Percentiles rank a stretch among this genome's conserved stretches.
phyloP scores from a whole-genome alignment of 2,329 filamentous ascomycete species.

The Pseudocercospora musae region DNA sequence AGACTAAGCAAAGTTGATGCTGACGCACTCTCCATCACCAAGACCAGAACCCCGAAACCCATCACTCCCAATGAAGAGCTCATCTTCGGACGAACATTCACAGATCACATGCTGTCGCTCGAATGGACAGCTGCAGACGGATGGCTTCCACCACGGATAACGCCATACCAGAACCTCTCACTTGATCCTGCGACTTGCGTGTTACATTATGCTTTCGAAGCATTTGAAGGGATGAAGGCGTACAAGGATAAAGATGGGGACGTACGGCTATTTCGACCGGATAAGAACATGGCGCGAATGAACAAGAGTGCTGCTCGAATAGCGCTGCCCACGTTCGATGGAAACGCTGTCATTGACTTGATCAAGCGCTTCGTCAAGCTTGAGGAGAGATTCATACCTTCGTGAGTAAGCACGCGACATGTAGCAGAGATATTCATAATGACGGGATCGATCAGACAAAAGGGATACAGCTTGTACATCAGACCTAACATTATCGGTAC shows the following conservation, averaged over 20 bases:
- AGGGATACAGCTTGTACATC: slow-evolving; percentile 92
- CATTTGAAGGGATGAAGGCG: slow-evolving; percentile 99
- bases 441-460: slow-evolving; percentile 38
- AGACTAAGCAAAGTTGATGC: slow-evolving; percentile 69
- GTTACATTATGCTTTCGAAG: slow-evolving; percentile 97
- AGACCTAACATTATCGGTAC: slow-evolving; percentile 97
- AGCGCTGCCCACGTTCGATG: slow-evolving; percentile 82
- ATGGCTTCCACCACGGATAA: slow-evolving; percentile 80
- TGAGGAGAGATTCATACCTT: slow-evolving; percentile 86
- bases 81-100: slow-evolving; percentile 87
- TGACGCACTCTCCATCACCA: slow-evolving; percentile 69
- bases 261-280: slow-evolving; percentile 85
- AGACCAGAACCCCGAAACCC: slow-evolving; percentile 71
- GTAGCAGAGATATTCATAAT: not conserved
- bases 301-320: slow-evolving; percentile 91
- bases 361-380: slow-evolving; percentile 75
- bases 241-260: slow-evolving; percentile 82
- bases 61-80: slow-evolving; percentile 74
- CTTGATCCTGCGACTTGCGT: slow-evolving; percentile 95
- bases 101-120: slow-evolving; percentile 94
- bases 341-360: slow-evolving; percentile 70
- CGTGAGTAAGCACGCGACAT: slow-evolving; percentile 45
- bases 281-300: slow-evolving; percentile 93
- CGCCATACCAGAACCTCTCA: slow-evolving; percentile 93
- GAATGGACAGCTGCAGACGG: slow-evolving; percentile 86